Base-by-base conservation (phyloP, 2,329 filamentous ascomycete genomes). In the Fusarium heterosporum region DNA sequence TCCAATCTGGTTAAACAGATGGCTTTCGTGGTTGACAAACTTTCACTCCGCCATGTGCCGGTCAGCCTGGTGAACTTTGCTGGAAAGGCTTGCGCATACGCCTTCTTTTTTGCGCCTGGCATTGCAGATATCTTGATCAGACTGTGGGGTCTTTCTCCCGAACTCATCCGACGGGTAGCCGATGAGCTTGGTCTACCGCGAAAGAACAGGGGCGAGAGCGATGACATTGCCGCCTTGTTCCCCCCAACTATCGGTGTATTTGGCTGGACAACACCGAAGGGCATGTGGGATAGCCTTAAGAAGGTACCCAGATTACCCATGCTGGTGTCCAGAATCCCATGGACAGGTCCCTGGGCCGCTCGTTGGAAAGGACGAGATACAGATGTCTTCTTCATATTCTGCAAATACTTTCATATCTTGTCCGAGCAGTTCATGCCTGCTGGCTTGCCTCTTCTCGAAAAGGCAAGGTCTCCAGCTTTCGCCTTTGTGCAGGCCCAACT, bases 101-200 rank as follows among this genome's bases (percentile, higher is more conserved):
- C 93, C 29, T 97, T 97, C 78, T 96, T 95, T 79, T 97, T 97
- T 73, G 94, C 92, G 28, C 93, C 93, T 0, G 93, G 93, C 6
- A 87, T 97, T 54, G 91, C 93, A 9, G 93, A 97, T 73, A 87
- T 97, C 49, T 83, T 97, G 47, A 87, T 95, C 26, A 88, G 93
- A 16, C 81, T 97, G 7, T 97, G 94, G 93, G 88, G 87, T 36
- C 83, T 93, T 19, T 87, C 89, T 4, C 81, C 89, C 5, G 88
- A 89, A 57, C 81, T 88, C 40, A 84, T 97, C 73, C 87, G 91
- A 65, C 88, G 93, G 25, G 85, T 93, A 2, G 84, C 93, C 10
- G 85, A 89, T 48, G 90, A 91, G 72, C 88, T 92, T 65, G 86
- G 87, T 6, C 80, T 93, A 32, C 82, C 89, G 70, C 82, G 88